phyloP scores from a whole-genome alignment of 2,329 filamentous ascomycete genomes.

The Botrytis elliptica region DNA sequence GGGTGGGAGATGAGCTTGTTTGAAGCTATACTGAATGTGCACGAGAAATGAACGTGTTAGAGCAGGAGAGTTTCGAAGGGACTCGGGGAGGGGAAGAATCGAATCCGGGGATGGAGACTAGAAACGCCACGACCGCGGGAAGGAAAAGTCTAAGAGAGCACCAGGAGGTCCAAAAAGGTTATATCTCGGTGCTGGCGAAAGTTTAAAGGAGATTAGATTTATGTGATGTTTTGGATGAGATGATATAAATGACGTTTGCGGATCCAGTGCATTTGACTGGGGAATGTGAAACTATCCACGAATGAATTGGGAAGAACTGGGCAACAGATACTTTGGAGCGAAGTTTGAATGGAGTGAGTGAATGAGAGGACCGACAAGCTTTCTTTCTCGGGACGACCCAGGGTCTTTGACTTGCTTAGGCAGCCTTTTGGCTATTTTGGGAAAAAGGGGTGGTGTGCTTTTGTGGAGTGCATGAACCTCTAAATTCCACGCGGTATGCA shows the following conservation, averaged over 20 bases:
- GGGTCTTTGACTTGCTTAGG: not conserved
- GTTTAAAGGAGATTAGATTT: not conserved
- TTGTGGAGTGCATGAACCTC: conserved; percentile 4
- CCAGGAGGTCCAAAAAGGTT: not conserved
- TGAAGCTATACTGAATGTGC: not conserved
- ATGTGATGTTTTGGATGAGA: not conserved
- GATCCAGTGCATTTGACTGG: not conserved
- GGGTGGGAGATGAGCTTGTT: not conserved
- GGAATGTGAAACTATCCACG: not conserved
- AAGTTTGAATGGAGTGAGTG: not conserved
- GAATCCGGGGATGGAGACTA: not conserved
- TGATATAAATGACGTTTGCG: not conserved
- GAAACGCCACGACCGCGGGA: not conserved
- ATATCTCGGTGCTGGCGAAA: not conserved
- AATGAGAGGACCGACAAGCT: not conserved
- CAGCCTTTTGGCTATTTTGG: not conserved
- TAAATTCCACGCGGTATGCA: not conserved
- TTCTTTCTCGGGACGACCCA: not conserved
- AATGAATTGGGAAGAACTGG: not conserved
- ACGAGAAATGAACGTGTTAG: not conserved
- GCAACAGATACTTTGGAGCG: not conserved
- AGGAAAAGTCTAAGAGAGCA: not conserved
- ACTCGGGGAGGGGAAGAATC: not conserved
- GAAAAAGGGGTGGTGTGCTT: not conserved
- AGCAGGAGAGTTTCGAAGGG: not conserved